Percentiles rank a stretch among this genome's conserved stretches.
These are phyloP conservation scores for Oryza meridionalis DNA, from an alignment of 176 grass and related monocot genomes.

Conservation along the genomic window DNA sequence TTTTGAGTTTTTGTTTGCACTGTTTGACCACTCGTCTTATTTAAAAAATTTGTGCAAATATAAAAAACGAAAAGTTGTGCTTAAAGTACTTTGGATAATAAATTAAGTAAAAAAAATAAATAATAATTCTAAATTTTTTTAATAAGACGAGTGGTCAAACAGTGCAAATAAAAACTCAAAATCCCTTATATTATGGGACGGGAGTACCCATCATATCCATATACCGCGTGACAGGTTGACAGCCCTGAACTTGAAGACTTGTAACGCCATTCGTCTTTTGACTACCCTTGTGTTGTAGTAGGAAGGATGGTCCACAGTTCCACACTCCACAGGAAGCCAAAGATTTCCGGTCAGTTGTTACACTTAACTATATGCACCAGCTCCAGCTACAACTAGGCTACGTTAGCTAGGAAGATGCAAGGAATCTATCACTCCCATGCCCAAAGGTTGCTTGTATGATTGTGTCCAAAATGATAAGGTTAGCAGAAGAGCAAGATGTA, in stretches of 20 bases:
- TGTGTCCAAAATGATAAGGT: background rate
- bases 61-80: no score
- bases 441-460: background rate
- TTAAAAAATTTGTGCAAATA: no score
- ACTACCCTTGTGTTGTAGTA: background rate
- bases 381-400: background rate
- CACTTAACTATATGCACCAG: background rate
- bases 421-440: background rate
- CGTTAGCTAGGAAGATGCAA: conserved; percentile 6
- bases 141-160: no score
- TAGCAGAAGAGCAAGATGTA: background rate
- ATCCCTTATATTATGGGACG: no score
- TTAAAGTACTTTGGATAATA: no score
- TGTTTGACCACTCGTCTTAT: no score
- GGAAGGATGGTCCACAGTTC: background rate
- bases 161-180: no score
- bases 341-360: background rate
- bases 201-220: background rate
- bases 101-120: no score
- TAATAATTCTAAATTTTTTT: no score
- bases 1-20: no score
- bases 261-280: background rate
- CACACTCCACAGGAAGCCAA: no score
- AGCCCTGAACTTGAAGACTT: background rate
- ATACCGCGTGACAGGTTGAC: conserved; percentile 30